Evolutionary conservation across 345 rosid species (phyloP), one percentile per base, ranked within the genome.

Genomic region (Gossypium anomalum): DNA sequence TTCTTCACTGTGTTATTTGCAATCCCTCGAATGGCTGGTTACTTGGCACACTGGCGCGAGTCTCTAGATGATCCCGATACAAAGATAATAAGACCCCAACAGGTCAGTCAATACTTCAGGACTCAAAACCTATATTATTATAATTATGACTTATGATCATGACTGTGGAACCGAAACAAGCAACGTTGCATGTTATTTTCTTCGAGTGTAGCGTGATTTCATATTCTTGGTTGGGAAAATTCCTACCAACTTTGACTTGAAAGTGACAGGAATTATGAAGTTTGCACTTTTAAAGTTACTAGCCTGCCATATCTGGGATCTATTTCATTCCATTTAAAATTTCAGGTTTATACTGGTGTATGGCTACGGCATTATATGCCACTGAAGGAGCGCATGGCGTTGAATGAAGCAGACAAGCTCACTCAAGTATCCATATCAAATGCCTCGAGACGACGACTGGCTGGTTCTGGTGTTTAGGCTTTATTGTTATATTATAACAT

Each of bases 11-110:
- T 95, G 53, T 78, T 95, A 60, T 93, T 95, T 74, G 98, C 99
- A 25, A 89, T 95, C 71, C 97, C 99, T 64, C 89, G 98, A 27
- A 95, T 95, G 99, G 99, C 97, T 81, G 99, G 99, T 38, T 95
- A 91, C 83, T 81, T 95, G 73, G 82, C 99, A 0, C 99, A 95
- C 80, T 95, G 98, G 98, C 77, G 86, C 41, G 99, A 95, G 83
- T 93, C 99, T 17, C 80, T 91, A 68, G 99, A 95, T 90, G 98
- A 93, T 85, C 97, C 94, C 22, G 98, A 95, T 77, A 91, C 99
- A 41, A 95, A 95, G 89, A 89, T 95, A 80, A 93, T 95, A 98
- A 90, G 98, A 81, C 99, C 98, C 38, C 99, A 95, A 70, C 94
- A 95, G 96, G 99, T 89, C 11, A 13, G 71, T 45, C 55, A 7